Evolutionary conservation across 371 early-diverging fungal species (phyloP).

Genomic region (Zychaea mexicana): DNA sequence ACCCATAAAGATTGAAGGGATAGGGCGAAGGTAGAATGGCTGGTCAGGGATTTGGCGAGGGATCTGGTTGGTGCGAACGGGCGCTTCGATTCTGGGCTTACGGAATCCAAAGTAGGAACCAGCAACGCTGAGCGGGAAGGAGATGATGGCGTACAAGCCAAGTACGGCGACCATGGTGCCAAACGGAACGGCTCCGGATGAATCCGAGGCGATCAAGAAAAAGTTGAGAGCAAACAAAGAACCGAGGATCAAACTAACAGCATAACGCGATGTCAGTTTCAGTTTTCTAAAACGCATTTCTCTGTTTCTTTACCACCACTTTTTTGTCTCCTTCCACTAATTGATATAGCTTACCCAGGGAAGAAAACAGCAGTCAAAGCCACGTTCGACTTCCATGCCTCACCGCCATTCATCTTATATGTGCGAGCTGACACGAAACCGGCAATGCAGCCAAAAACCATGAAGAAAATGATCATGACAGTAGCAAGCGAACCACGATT

Average conservation of each 20-base stretch:
- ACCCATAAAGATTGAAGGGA: constrained; percentile 81
- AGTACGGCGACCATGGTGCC: constrained; percentile 87
- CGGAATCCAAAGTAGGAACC: constrained; percentile 95
- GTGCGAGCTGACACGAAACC: constrained; percentile 89
- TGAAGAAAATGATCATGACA: constrained; percentile 88
- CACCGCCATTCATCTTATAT: constrained; percentile 95
- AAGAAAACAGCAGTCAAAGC: constrained; percentile 83
- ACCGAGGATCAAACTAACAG: constrained; percentile 59
- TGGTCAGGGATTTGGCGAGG: constrained; percentile 91
- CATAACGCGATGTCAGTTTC: neutral
- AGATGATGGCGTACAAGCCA: constrained; percentile 86
- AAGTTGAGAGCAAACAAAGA: constrained; percentile 85
- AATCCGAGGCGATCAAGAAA: constrained; percentile 81
- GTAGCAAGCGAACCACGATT: constrained; percentile 92
- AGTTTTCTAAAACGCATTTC: too few relatives aligned
- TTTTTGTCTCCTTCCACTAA: neutral
- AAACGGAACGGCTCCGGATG: constrained; percentile 94
- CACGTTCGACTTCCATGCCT: constrained; percentile 83
- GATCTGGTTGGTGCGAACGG: constrained; percentile 91
- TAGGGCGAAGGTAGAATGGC: constrained; percentile 67
- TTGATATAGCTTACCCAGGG: constrained; percentile 73
- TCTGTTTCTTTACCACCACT: neutral
- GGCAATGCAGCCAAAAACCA: constrained; percentile 82
- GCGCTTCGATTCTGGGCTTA: constrained; percentile 81
- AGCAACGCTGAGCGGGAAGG: constrained; percentile 84